Conservation (phyloP, 1,284 basidiomycete genomes). For the Laetiporus sulphureus region DNA sequence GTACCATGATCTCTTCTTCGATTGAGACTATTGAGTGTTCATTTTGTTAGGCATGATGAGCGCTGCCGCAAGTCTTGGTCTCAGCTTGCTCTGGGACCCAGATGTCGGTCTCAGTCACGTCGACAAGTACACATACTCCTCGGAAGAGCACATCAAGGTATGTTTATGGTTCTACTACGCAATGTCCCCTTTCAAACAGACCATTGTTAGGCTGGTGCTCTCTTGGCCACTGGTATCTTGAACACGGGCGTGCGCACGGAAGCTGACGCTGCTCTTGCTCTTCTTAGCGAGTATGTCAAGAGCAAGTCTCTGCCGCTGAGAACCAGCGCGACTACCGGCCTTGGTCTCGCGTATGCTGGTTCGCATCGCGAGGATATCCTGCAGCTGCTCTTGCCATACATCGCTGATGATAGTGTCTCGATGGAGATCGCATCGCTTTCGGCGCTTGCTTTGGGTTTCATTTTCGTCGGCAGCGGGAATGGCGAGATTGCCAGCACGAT, state of each 20-base stretch:
- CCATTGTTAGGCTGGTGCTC: conserved; percentile 70
- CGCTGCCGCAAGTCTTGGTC: conserved; percentile 90
- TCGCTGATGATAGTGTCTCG: conserved; percentile 75
- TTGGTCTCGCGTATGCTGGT: conserved; percentile 93
- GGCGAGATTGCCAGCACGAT: conserved; percentile 91
- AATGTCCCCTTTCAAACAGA: background rate
- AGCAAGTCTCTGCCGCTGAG: conserved; percentile 83
- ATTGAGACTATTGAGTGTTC: background rate
- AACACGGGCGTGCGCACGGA: conserved; percentile 90
- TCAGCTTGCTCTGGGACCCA: conserved; percentile 95
- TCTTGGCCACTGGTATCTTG: conserved; percentile 92
- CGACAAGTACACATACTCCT: conserved; percentile 97
- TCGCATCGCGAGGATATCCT: conserved; percentile 86
- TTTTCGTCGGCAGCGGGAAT: conserved; percentile 93
- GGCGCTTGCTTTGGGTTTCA: conserved; percentile 87
- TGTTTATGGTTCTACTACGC: conserved; percentile 1
- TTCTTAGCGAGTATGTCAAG: conserved; percentile 89
- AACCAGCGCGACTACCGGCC: conserved; percentile 84
- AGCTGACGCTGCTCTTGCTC: conserved; percentile 88
- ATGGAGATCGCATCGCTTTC: conserved; percentile 91
- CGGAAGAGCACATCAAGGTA: conserved; percentile 95
- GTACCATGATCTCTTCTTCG: conserved; percentile 13
- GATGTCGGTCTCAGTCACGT: conserved; percentile 92
- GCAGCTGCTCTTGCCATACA: conserved; percentile 70
- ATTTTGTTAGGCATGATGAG: conserved; percentile 82